Evolutionary conservation across 1,139 yeast genomes (phyloP), one percentile per base, ranked within the genome.

Genomic region (Yamadazyma jaroonii): DNA sequence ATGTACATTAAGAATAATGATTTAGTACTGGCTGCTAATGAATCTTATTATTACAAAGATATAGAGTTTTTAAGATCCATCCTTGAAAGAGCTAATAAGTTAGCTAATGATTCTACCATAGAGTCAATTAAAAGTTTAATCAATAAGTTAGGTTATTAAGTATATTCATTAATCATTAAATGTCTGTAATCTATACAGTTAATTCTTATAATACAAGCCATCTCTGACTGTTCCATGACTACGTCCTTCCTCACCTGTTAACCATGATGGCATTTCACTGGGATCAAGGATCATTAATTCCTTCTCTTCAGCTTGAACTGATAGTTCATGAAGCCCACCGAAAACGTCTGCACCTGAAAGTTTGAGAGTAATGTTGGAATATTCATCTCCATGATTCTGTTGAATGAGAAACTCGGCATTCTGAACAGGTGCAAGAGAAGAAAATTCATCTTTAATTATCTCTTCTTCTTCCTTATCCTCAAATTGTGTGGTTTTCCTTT

Each of bases 301-400:
- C 13, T 50, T 42, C 13, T 57, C 56, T 1, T 49, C 39, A 2
- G 62, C 49, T 11, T 32, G 29, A 1, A 59, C 79, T n/a, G 89
- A 77, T 26, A 87, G 63, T 48, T 84, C 82, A 54, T 85, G 89
- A 29, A 88, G 52, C 0, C 96, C 96, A 2, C 79, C 95, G 69
- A 81, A 85, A 1, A 88, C 76, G 54, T 88, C 95, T n/a, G 66
- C 61, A 0, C 96, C 96, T 3, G 72, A 64, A 5, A 87, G 56
- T 41, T 73, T 69, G 21, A 87, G 43, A 15, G 67, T 71, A 2
- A 85, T 60, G 3, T 52, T 48, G 12, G 64, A 50, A 17, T 40
- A 35, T 6, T 45, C 47, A 13, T n/a, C n/a, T 4, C 29, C 22
- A 26, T 33, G 32, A 10, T 44, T 41, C 7, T 45, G 31, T 36